These are phyloP conservation scores for Debaryomyces nepalensis DNA, from an alignment of 1,139 yeast genomes.

Conservation along the genomic window DNA sequence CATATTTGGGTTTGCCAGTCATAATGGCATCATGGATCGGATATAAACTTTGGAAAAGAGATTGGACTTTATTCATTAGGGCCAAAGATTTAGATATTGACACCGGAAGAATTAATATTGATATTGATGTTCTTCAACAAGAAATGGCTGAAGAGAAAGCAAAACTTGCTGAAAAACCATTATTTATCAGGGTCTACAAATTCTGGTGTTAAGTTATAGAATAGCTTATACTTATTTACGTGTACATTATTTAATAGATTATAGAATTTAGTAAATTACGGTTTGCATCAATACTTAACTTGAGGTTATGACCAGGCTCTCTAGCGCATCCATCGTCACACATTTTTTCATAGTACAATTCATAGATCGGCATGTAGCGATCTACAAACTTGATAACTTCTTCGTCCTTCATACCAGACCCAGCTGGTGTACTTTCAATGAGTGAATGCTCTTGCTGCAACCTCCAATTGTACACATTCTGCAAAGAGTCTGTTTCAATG, in stretches of 20 bases:
- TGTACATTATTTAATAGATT: conserved; percentile 11
- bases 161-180: conserved; percentile 35
- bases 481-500: conserved; percentile 56
- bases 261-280: conserved; percentile 23
- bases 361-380: conserved; percentile 86
- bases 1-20: conserved; percentile 45
- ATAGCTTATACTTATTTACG: conserved; percentile 2
- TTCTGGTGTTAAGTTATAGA: conserved; percentile 34
- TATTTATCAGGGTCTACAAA: conserved; percentile 31
- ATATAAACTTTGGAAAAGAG: conserved; percentile 47
- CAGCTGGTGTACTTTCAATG: conserved; percentile 43
- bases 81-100: conserved; percentile 45
- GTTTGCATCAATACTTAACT: conserved; percentile 31
- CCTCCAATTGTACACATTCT: conserved; percentile 81
- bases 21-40: conserved; percentile 42
- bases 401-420: conserved; percentile 79
- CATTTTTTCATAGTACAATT: conserved; percentile 62
- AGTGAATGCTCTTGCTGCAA: conserved; percentile 80
- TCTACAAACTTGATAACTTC: conserved; percentile 71
- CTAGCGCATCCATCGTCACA: conserved; percentile 26
- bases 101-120: conserved; percentile 41
- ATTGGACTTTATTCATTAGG: conserved; percentile 40
- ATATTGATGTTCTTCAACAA: conserved; percentile 44
- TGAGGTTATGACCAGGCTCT: conserved; percentile 25
- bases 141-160: conserved; percentile 48